Conservation (phyloP, 768 basidiomycete genomes). For the Podaxis sp. region DNA sequence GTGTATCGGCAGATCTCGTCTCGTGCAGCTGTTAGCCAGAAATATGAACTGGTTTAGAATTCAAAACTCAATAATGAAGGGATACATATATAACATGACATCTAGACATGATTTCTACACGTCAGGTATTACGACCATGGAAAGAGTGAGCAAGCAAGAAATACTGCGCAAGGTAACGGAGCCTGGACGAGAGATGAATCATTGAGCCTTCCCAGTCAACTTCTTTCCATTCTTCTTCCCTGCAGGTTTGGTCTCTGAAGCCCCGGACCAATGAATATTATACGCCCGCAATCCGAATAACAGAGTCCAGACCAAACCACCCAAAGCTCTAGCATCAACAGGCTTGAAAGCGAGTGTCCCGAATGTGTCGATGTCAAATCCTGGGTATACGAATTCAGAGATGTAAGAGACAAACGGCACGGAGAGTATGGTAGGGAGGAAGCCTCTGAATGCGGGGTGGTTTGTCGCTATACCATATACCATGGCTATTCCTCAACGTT, state of each 20-base stretch:
- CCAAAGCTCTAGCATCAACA: constrained; percentile 7
- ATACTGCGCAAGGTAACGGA: not conserved
- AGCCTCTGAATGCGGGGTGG: constrained; percentile 4
- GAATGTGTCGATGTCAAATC: not conserved
- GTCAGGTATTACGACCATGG: no score
- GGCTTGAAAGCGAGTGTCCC: not conserved
- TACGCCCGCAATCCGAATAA: constrained; percentile 12
- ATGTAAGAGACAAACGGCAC: not conserved
- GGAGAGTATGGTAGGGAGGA: constrained; percentile 4
- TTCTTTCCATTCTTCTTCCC: constrained; percentile 4
- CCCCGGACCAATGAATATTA: constrained; percentile 10
- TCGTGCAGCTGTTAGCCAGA: no score
- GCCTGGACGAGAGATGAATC: not conserved
- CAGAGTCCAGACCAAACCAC: not conserved
- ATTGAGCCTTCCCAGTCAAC: constrained; percentile 13
- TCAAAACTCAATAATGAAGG: no score
- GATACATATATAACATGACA: no score
- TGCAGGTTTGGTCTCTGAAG: not conserved
- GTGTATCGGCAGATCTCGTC: no score
- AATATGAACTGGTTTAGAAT: no score
- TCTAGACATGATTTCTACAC: no score
- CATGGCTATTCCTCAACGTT: not conserved
- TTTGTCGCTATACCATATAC: constrained; percentile 11
- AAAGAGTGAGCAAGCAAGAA: not conserved
- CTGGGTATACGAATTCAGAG: not conserved